These are phyloP conservation scores for Podila clonocystis DNA, from an alignment of 192 early-diverging fungal species.

Conservation along the genomic window DNA sequence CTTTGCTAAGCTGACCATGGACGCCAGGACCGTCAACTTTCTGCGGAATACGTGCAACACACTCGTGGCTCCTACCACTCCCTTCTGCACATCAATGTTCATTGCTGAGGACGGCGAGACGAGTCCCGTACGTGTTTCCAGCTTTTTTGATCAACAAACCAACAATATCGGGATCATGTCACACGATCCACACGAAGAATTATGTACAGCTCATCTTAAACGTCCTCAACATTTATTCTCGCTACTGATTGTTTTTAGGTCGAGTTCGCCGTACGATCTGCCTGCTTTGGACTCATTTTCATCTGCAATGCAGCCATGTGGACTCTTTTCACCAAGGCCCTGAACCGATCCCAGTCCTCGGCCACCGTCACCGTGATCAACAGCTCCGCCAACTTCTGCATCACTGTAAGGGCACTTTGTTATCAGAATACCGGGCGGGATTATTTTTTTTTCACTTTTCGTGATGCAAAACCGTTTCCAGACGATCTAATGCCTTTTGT, in stretches of 20 bases:
- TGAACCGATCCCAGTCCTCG: conserved; percentile 78
- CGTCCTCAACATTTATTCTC: not conserved
- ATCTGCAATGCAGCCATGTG: conserved; percentile 88
- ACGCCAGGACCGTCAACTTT: conserved; percentile 57
- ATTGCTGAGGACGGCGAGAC: conserved; percentile 42
- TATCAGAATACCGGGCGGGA: not conserved
- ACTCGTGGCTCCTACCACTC: conserved; percentile 32
- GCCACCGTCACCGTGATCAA: conserved; percentile 82
- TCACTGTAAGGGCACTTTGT: conserved; percentile 57
- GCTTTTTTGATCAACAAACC: conserved; percentile 13
- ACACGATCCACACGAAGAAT: not conserved
- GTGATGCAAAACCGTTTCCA: too few species aligned
- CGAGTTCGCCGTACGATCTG: conserved; percentile 51
- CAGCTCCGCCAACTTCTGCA: conserved; percentile 79
- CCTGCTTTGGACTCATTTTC: conserved; percentile 69
- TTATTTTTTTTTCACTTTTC: too few species aligned
- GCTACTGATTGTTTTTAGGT: conserved; percentile 19
- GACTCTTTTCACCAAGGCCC: conserved; percentile 86
- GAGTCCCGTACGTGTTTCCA: conserved; percentile 24
- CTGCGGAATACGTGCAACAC: conserved; percentile 31
- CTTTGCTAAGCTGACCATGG: conserved; percentile 81
- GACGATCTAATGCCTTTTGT: not conserved
- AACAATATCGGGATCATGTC: not conserved
- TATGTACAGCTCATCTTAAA: not conserved
- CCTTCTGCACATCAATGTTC: conserved; percentile 36